Percentiles rank a stretch among this genome's conserved stretches.
Conservation (phyloP, 2,329 filamentous ascomycete genomes). For the Periconia macrospinosa region DNA sequence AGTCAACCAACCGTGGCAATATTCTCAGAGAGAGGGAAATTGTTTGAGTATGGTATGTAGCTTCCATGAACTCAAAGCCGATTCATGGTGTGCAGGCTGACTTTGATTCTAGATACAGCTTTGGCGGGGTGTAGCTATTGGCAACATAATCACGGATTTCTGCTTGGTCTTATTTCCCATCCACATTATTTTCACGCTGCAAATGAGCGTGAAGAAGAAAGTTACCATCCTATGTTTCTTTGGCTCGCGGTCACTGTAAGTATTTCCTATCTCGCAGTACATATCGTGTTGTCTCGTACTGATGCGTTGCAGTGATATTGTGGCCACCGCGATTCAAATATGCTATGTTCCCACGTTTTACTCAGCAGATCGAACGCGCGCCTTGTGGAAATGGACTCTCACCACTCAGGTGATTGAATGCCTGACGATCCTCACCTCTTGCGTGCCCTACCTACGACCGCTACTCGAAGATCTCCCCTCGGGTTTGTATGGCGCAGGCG, state of each 20-base stretch:
- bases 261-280: background rate
- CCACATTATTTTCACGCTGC: conserved; percentile 37
- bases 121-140: conserved; percentile 31
- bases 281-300: background rate
- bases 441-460: conserved; percentile 39
- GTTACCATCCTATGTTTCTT: conserved; percentile 39
- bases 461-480: conserved; percentile 36
- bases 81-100: background rate
- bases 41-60: conserved; percentile 31
- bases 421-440: conserved; percentile 40
- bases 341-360: conserved; percentile 30
- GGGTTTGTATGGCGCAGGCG: conserved; percentile 36
- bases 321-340: conserved; percentile 36
- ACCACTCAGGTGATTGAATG: conserved; percentile 37
- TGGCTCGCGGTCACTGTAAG: conserved; percentile 34
- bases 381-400: conserved; percentile 40
- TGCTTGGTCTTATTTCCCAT: conserved; percentile 37
- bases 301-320: conserved; percentile 29
- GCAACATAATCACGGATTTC: conserved; percentile 40
- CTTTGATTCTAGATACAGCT: conserved; percentile 24
- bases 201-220: conserved; percentile 39
- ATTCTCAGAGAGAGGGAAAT: conserved; percentile 8
- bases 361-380: conserved; percentile 28
- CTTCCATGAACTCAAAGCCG: background rate
- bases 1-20: conserved; percentile 29